These are phyloP conservation scores for Podospora conica DNA, from an alignment of 495 filamentous ascomycete genomes.

Conservation along the genomic window DNA sequence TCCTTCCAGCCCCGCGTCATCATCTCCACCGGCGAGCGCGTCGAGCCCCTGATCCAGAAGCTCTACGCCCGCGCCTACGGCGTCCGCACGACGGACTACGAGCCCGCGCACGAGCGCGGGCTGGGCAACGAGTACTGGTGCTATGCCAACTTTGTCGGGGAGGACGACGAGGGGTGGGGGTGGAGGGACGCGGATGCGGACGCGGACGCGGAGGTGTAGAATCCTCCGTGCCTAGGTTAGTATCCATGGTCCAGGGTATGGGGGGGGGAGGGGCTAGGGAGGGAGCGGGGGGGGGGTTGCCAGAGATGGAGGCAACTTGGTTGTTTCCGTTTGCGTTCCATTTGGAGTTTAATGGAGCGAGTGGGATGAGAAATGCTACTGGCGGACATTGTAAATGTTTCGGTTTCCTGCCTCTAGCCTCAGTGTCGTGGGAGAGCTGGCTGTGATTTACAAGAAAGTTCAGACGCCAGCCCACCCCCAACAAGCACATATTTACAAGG, in stretches of 20 bases:
- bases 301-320: no score
- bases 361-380: no score
- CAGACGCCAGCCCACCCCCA: background rate
- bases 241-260: no score
- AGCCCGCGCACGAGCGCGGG: constrained; percentile 58
- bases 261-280: no score
- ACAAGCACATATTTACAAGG: background rate
- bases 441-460: no score
- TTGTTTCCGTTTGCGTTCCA: no score
- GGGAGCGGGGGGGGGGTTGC: no score
- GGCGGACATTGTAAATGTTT: no score
- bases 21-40: constrained; percentile 67
- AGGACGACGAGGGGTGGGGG: constrained; percentile 44
- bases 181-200: constrained; percentile 25
- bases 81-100: constrained; percentile 51
- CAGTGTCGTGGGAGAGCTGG: no score
- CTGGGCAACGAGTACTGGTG: constrained; percentile 75
- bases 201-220: background rate
- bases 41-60: constrained; percentile 48
- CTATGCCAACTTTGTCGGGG: constrained; percentile 71
- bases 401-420: no score
- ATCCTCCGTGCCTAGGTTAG: no score
- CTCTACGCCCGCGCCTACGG: constrained; percentile 44
- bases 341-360: no score
- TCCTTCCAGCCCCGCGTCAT: constrained; percentile 37